Percentiles rank a stretch among this genome's conserved stretches.
phyloP scores from a whole-genome alignment of 192 early-diverging fungal genomes.

The Dissophora ornata region DNA sequence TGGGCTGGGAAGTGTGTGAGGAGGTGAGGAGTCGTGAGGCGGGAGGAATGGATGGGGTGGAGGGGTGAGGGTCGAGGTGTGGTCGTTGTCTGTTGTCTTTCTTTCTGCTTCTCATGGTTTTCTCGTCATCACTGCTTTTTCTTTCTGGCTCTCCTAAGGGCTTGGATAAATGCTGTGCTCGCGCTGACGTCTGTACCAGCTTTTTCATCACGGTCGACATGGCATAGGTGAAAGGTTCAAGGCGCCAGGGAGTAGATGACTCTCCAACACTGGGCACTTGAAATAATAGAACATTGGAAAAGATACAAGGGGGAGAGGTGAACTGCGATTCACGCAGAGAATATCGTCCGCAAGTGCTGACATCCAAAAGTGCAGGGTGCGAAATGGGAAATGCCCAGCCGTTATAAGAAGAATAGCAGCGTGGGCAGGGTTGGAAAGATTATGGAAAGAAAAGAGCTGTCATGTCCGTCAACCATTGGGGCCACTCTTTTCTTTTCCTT shows the following conservation, averaged over 20 bases:
- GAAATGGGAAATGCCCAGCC: neutral
- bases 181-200: slow-evolving; percentile 53
- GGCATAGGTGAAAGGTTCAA: neutral
- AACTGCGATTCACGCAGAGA: no score
- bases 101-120: slow-evolving; percentile 4
- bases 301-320: neutral
- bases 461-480: slow-evolving; percentile 35
- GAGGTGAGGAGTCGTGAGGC: neutral
- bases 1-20: neutral
- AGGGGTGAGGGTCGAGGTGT: neutral
- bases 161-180: slow-evolving; percentile 42
- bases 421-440: neutral
- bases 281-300: no score
- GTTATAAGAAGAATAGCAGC: no score
- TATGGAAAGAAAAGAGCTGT: slow-evolving; percentile 25
- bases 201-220: slow-evolving; percentile 55
- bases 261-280: no score
- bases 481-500: slow-evolving; percentile 12
- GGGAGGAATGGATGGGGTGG: neutral
- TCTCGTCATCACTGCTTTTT: slow-evolving; percentile 52
- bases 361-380: neutral
- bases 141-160: slow-evolving; percentile 51
- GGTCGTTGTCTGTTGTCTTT: slow-evolving; percentile 10
- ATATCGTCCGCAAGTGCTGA: no score
- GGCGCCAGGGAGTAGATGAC: no score